phyloP scores from a whole-genome alignment of 2,329 filamentous ascomycete genomes.

The Emericellopsis atlantica region DNA sequence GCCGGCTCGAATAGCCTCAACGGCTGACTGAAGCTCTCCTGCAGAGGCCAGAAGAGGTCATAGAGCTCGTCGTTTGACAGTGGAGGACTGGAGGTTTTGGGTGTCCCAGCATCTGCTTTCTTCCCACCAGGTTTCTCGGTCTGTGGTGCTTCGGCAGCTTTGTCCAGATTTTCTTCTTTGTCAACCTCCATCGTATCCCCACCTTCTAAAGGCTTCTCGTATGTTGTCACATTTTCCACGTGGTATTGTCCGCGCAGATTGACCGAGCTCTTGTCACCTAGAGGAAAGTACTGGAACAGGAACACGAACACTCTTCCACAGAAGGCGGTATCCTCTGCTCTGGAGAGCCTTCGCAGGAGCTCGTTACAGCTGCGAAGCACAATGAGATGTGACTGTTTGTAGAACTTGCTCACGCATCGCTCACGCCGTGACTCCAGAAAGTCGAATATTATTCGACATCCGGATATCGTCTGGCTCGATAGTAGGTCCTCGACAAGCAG shows the following conservation, averaged over 20 bases:
- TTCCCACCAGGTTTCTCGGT: conserved; percentile 24
- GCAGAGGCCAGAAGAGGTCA: conserved; percentile 85
- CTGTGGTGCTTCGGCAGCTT: conserved; percentile 11
- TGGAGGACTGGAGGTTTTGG: conserved; percentile 6
- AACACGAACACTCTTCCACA: conserved; percentile 98
- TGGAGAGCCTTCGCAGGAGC: conserved; percentile 80
- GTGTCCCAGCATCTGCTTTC: conserved; percentile 25
- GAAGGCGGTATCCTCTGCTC: conserved; percentile 93
- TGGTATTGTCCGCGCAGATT: conserved; percentile 95
- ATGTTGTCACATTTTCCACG: conserved; percentile 83
- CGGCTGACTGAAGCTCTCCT: conserved; percentile 84
- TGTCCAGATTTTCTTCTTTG: conserved; percentile 24
- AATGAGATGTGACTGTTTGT: conserved; percentile 73
- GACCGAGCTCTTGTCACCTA: conserved; percentile 94
- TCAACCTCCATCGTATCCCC: conserved; percentile 52
- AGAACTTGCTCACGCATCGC: conserved; percentile 68
- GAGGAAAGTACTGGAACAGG: conserved; percentile 92
- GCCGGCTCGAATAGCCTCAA: conserved; percentile 63
- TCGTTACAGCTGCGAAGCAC: conserved; percentile 95
- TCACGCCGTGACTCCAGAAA: conserved; percentile 91
- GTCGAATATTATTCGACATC: conserved; percentile 84
- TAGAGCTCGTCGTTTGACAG: conserved; percentile 60
- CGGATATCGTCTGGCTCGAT: conserved; percentile 89
- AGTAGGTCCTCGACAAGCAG: conserved; percentile 90
- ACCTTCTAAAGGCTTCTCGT: conserved; percentile 35